A percentile compares a stretch with the other conserved stretches of the same genome.
Conservation (phyloP, 2,329 filamentous ascomycete genomes). For the Penicillium sp. region DNA sequence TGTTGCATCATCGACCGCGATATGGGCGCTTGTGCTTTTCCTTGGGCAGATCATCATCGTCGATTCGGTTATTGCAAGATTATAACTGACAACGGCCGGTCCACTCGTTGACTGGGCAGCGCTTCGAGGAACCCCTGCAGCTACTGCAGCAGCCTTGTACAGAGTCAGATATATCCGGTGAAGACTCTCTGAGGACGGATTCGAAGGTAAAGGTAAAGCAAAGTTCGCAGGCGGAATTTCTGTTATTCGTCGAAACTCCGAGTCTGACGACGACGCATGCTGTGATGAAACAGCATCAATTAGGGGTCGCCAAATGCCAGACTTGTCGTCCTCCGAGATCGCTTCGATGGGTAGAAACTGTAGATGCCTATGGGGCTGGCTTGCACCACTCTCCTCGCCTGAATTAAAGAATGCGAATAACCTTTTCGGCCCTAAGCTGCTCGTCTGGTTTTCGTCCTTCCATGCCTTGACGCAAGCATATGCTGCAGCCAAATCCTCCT, state of each 20-base stretch:
- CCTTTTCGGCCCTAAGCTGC: slow-evolving; percentile 22
- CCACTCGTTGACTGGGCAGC: slow-evolving; percentile 33
- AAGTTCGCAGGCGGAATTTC: slow-evolving; percentile 59
- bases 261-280: slow-evolving; percentile 16
- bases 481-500: slow-evolving; percentile 47
- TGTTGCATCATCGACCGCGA: slow-evolving; percentile 44
- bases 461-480: slow-evolving; percentile 50
- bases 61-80: slow-evolving; percentile 60
- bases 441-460: slow-evolving; percentile 27
- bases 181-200: slow-evolving; percentile 45
- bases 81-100: slow-evolving; percentile 59
- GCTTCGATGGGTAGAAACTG: slow-evolving; percentile 54
- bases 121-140: slow-evolving; percentile 30
- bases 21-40: slow-evolving; percentile 48
- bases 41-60: slow-evolving; percentile 61
- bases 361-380: slow-evolving; percentile 53
- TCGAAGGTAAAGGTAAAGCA: slow-evolving; percentile 45
- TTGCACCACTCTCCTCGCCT: slow-evolving; percentile 53
- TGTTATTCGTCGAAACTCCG: slow-evolving; percentile 32
- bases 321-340: slow-evolving; percentile 42
- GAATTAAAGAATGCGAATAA: slow-evolving; percentile 58
- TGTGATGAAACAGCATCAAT: slow-evolving; percentile 44
- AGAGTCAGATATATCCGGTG: slow-evolving; percentile 46
- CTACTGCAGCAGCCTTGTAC: slow-evolving; percentile 47
- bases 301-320: slow-evolving; percentile 53